Conservation (phyloP, 306 rosid genomes). For the Dicorynia guianensis region DNA sequence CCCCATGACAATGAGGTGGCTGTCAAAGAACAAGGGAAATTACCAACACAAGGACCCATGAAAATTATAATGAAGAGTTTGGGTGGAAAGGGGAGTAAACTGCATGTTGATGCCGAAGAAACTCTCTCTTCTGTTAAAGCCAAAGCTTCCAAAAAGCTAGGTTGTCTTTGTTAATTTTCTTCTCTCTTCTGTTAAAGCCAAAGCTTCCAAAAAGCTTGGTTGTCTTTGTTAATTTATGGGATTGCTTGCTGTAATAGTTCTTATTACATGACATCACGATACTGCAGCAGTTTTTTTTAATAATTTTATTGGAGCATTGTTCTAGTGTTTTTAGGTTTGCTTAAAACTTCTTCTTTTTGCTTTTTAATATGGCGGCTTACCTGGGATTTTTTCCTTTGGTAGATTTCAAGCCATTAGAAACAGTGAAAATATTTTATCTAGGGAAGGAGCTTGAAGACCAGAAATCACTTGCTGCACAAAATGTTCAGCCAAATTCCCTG, state of each 20-base stretch:
- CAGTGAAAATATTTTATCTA: slow-evolving; percentile 72
- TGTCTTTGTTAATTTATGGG: slow-evolving; percentile 43
- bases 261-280: slow-evolving; percentile 25
- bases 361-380: slow-evolving; percentile 31
- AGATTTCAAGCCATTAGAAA: slow-evolving; percentile 87
- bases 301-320: slow-evolving; percentile 11
- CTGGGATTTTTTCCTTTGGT: slow-evolving; percentile 31
- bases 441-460: slow-evolving; percentile 87
- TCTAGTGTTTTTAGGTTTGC: slow-evolving; percentile 1
- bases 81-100: slow-evolving; percentile 93
- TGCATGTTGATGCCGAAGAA: slow-evolving; percentile 84
- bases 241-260: slow-evolving; percentile 25
- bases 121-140: slow-evolving; percentile 77
- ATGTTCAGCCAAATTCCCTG: slow-evolving; percentile 88
- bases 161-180: slow-evolving; percentile 54
- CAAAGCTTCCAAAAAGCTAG: slow-evolving; percentile 96
- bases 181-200: slow-evolving; percentile 71
- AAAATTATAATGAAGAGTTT: slow-evolving; percentile 87
- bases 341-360: slow-evolving; percentile 1
- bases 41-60: slow-evolving; percentile 80
- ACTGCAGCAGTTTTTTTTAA: slow-evolving; percentile 5
- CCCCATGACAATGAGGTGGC: slow-evolving; percentile 90
- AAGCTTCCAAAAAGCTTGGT: slow-evolving; percentile 98
- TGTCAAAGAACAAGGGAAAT: slow-evolving; percentile 81
- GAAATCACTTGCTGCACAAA: slow-evolving; percentile 77